Conservation (phyloP, 208 protist species). For the Leishmania amazonensis region DNA sequence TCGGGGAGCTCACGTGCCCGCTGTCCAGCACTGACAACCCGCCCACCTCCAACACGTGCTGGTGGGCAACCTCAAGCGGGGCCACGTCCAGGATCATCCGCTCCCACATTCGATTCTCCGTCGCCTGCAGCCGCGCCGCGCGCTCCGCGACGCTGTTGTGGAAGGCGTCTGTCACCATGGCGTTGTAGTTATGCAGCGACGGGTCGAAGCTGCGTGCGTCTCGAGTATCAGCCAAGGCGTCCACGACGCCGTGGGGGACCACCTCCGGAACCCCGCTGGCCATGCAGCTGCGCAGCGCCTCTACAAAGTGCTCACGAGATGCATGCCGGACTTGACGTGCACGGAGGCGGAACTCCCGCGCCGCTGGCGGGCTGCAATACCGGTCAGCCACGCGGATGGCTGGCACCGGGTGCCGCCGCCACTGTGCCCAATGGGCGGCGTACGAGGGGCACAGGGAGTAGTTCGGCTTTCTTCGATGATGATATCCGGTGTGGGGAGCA, state of each 20-base stretch:
- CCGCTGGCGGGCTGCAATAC: not conserved
- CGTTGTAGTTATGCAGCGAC: constrained; percentile 34
- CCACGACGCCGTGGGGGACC: constrained; percentile 10
- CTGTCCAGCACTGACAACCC: constrained; percentile 40
- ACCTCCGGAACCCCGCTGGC: constrained; percentile 3
- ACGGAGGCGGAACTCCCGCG: constrained; percentile 11
- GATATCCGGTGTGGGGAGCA: not conserved
- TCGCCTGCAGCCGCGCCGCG: constrained; percentile 20
- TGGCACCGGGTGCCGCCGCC: constrained; percentile 7
- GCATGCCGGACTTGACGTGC: not conserved
- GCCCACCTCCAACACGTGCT: not conserved
- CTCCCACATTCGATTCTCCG: constrained; percentile 36
- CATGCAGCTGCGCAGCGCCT: constrained; percentile 14
- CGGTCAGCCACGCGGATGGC: constrained; percentile 5
- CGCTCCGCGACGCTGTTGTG: constrained; percentile 20
- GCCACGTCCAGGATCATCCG: constrained; percentile 32
- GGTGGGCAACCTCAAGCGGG: constrained; percentile 17
- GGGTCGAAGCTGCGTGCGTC: not conserved
- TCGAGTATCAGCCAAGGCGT: constrained; percentile 10
- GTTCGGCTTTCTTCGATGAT: constrained; percentile 16
- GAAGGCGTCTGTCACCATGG: constrained; percentile 26
- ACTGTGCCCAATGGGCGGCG: constrained; percentile 1
- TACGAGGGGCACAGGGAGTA: constrained; percentile 35
- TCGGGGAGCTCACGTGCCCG: constrained; percentile 37
- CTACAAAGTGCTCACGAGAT: constrained; percentile 10